Percentiles rank a stretch among this genome's conserved stretches.
Conservation (phyloP, 495 filamentous ascomycete species). For the Hypomontagnella monticulosa region DNA sequence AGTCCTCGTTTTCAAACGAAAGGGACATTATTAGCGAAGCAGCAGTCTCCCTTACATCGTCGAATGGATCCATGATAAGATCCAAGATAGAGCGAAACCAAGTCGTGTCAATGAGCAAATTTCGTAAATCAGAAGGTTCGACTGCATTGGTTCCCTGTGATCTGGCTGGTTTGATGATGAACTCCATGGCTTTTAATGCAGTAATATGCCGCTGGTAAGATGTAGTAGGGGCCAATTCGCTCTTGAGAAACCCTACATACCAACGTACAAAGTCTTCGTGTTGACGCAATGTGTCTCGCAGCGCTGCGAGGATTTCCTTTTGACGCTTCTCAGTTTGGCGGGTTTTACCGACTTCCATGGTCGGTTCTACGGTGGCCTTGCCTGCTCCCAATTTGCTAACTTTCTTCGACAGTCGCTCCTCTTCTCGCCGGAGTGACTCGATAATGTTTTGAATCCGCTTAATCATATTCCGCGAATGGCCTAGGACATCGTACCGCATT, state of each 20-base stretch:
- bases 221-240: constrained; percentile 75
- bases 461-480: constrained; percentile 71
- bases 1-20: constrained; percentile 41
- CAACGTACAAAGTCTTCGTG: constrained; percentile 70
- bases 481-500: constrained; percentile 77
- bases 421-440: constrained; percentile 38
- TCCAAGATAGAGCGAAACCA: constrained; percentile 77
- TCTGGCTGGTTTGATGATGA: constrained; percentile 60
- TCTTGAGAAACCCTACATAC: constrained; percentile 75
- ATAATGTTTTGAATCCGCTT: constrained; percentile 67
- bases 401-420: constrained; percentile 29
- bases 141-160: constrained; percentile 21
- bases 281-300: constrained; percentile 40
- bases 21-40: constrained; percentile 63
- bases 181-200: constrained; percentile 71
- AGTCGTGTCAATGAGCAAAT: constrained; percentile 50
- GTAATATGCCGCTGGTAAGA: constrained; percentile 91
- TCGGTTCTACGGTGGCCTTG: background rate
- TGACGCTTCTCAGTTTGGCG: constrained; percentile 30
- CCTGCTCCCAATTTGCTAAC: constrained; percentile 9
- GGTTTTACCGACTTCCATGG: background rate
- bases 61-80: constrained; percentile 86
- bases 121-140: constrained; percentile 24
- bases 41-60: constrained; percentile 82
- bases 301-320: background rate